Percentiles rank a stretch among this genome's conserved stretches.
Conservation (phyloP, 2,329 filamentous ascomycete species). For the Fusarium papillatum region DNA sequence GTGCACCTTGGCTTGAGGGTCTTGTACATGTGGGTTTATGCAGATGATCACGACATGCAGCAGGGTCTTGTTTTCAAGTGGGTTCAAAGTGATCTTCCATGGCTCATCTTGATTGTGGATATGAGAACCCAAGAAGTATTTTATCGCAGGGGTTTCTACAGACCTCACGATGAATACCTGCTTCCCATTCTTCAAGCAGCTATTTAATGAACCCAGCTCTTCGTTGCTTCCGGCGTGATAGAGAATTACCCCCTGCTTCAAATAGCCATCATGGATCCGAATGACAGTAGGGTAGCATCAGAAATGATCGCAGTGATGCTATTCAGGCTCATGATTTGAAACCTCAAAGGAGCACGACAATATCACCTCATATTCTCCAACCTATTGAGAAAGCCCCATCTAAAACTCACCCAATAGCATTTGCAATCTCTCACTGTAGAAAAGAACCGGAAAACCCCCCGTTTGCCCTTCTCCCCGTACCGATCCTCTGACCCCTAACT, state of each 20-base stretch:
- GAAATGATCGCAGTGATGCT: neutral
- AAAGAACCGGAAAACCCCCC: neutral
- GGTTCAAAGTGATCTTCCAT: neutral
- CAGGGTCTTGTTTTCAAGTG: neutral
- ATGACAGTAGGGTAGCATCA: neutral
- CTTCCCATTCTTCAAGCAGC: neutral
- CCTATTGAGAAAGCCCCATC: neutral
- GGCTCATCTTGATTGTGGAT: too few relatives aligned
- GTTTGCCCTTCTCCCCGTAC: neutral
- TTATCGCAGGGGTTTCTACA: neutral
- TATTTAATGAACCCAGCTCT: too few relatives aligned
- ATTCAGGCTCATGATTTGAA: neutral
- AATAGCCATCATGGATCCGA: neutral
- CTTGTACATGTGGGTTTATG: neutral
- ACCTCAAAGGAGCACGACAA: neutral
- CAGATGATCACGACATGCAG: neutral
- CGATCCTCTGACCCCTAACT: neutral
- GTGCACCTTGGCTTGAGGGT: neutral
- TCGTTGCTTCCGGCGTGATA: too few relatives aligned
- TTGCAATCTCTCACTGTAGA: neutral
- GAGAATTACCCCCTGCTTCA: too few relatives aligned
- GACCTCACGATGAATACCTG: neutral
- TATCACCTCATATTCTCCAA: neutral
- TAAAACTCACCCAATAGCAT: neutral
- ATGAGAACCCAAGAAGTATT: too few relatives aligned